Evolutionary conservation across 768 basidiomycete genomes (phyloP).

Genomic region (Exsudoporus frostii): DNA sequence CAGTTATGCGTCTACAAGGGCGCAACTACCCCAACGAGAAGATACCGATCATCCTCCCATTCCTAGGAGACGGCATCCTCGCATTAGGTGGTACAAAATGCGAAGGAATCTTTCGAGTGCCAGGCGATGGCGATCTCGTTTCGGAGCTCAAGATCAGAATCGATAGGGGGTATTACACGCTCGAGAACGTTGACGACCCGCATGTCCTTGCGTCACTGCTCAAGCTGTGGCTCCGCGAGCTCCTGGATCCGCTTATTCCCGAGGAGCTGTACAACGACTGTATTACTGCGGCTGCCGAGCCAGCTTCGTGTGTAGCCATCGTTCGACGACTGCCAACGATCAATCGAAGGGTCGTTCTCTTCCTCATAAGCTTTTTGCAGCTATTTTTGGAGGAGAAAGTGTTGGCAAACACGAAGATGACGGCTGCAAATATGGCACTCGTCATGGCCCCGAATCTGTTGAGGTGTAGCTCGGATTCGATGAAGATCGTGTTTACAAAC

Average conservation of each 20-base stretch:
- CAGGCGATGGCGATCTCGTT: conserved; percentile 86
- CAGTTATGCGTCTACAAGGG: conserved; percentile 79
- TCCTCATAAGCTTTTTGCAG: conserved; percentile 89
- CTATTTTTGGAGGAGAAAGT: conserved; percentile 79
- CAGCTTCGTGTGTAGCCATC: conserved; percentile 68
- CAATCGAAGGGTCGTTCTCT: conserved; percentile 82
- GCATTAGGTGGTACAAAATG: conserved; percentile 79
- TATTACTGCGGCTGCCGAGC: conserved; percentile 63
- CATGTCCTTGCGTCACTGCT: conserved; percentile 86
- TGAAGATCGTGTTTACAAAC: conserved; percentile 88
- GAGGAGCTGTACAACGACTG: conserved; percentile 91
- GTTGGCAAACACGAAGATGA: conserved; percentile 81
- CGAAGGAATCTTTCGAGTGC: conserved; percentile 92
- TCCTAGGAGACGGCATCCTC: conserved; percentile 89
- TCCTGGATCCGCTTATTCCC: conserved; percentile 89
- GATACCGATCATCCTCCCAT: conserved; percentile 91
- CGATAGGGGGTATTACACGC: conserved; percentile 86
- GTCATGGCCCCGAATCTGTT: conserved; percentile 92
- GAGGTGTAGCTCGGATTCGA: conserved; percentile 82
- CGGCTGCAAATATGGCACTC: conserved; percentile 78
- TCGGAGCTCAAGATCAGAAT: conserved; percentile 87
- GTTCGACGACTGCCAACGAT: conserved; percentile 78
- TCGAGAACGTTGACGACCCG: conserved; percentile 88
- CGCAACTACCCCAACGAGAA: conserved; percentile 81
- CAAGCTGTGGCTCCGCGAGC: conserved; percentile 92